Evolutionary conservation across 2,329 filamentous ascomycete genomes (phyloP), one percentile per base, ranked within the genome.

Genomic region (Microdochium trichocladiopsis): DNA sequence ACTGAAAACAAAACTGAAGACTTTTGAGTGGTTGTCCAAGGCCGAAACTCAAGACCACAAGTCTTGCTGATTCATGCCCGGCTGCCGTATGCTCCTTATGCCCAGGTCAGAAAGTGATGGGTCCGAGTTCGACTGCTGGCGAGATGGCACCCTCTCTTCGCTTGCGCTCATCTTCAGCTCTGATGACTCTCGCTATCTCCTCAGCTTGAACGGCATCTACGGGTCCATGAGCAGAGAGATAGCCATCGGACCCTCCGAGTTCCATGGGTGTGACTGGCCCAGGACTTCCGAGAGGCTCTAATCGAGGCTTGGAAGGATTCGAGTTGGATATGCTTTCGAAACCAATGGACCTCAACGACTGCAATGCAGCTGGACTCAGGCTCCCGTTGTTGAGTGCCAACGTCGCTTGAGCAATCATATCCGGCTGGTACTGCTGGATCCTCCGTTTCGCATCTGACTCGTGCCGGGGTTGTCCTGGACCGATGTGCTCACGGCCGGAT

Each of bases 241-340:
- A 70, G 10, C 65, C 66, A 14, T 66, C 61, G 0, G 69, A 62
- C 21, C 72, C 74, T 37, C 74, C 73, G 6, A 85, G 64, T 18
- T 81, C 78, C 72, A 84, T 82, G 1, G 82, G 81, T 1, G 82
- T 84, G 16, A 84, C 80, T 0, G 80, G 80, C 0, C 80, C 80
- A 0, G 80, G 80, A 53, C 80, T 83, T 3, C 79, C 78, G 11
- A 82, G 60, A 0, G 81, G 81, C 43, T 66, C 63, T 5, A 84
- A 66, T 25, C 74, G 66, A 1, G 81, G 81, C 51, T 75, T 79
- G 12, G 5, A 4, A 4, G 41, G 41, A 48, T 71, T 70, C 2
- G 69, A 59, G 14, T 68, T 66, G 14, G 62, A 52, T 8, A 69
- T 55, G n/a, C 63, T 63, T 48, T 61, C 63, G 43, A 75, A 69